Base-by-base conservation (phyloP, 2,329 filamentous ascomycete genomes). In the Stemphylium vesicarium region DNA sequence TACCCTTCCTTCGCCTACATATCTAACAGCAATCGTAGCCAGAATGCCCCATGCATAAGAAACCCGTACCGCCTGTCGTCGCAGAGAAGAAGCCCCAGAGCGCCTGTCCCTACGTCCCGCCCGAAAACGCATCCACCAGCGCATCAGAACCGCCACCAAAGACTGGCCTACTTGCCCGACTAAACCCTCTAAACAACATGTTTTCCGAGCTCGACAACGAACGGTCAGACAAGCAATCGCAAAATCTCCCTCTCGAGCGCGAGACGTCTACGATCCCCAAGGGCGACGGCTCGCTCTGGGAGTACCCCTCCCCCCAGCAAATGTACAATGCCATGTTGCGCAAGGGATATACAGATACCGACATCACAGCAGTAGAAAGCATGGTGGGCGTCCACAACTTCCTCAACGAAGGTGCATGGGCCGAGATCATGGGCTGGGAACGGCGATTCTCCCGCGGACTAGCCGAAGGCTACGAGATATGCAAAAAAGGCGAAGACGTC, bases 341-440 rank as follows among this genome's bases (percentile, higher is more conserved):
- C 61, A 99, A 99, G 78, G 95, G 95, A 54, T 95, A 97, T 77
- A 92, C 90, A 0, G 93, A 98, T 74, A 98, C 95, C 0, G 93
- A 96, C 51, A 85, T 92, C 50, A 95, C 94, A 16, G 92, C 93
- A 3, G 93, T 99, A 12, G 93, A 97, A 77, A 88, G 89, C 70
- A 99, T 99, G 95, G 95, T 99, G 5, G 90, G 92, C 0, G 92
- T 98, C 10, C 95, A 99, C 81, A 99, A 99, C 78, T 98, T 97
- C 70, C 78, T 99, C 55, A 99, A 99, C 75, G 95, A 99, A 76
- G 95, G 95, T 61, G 95, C 95, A 7, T 99, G 95, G 95, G 84
- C 85, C 15, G 95, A 99, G 81, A 96, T 99, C 70, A 84, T 95
- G 62, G 90, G 89, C 37, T 98, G 94, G 94, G 95, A 99, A 81